Conservation (phyloP, 2,329 filamentous ascomycete species). For the Diaporthe velutina region DNA sequence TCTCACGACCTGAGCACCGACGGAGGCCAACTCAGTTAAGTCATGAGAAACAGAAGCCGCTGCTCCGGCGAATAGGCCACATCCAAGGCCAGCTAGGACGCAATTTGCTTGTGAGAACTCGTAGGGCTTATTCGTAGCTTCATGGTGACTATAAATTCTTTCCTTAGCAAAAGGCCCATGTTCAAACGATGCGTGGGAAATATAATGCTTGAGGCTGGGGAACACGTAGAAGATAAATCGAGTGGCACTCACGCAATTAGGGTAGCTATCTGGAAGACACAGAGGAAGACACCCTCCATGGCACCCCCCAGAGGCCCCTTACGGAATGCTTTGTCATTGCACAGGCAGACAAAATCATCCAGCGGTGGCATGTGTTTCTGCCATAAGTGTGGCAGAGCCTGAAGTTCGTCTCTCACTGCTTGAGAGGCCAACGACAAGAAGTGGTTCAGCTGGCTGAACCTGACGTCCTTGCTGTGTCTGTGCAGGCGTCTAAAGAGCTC, state of each 20-base stretch:
- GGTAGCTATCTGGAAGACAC: constrained; percentile 44
- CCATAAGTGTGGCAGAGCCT: constrained; percentile 46
- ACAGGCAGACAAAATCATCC: constrained; percentile 51
- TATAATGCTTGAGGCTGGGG: too few relatives aligned
- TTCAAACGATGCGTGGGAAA: too few relatives aligned
- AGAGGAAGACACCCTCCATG: constrained; percentile 59
- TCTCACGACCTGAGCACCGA: constrained; percentile 56
- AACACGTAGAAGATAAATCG: too few relatives aligned
- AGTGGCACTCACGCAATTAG: too few relatives aligned
- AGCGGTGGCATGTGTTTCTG: constrained; percentile 51
- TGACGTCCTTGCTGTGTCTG: constrained; percentile 54
- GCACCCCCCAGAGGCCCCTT: constrained; percentile 56
- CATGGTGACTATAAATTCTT: too few relatives aligned
- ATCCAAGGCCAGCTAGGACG: constrained; percentile 52
- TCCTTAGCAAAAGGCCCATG: too few relatives aligned
- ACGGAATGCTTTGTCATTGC: constrained; percentile 52
- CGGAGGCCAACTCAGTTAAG: constrained; percentile 53
- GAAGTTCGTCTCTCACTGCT: constrained; percentile 56
- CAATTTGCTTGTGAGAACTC: too few relatives aligned
- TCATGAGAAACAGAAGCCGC: constrained; percentile 56
- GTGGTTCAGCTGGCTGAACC: constrained; percentile 50
- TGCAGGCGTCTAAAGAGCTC: constrained; percentile 55
- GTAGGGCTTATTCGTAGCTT: too few relatives aligned
- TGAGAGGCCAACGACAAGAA: constrained; percentile 57
- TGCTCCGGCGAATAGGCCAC: constrained; percentile 57